phyloP scores from a whole-genome alignment of 495 filamentous ascomycete species.

The Cladorrhinum samala region DNA sequence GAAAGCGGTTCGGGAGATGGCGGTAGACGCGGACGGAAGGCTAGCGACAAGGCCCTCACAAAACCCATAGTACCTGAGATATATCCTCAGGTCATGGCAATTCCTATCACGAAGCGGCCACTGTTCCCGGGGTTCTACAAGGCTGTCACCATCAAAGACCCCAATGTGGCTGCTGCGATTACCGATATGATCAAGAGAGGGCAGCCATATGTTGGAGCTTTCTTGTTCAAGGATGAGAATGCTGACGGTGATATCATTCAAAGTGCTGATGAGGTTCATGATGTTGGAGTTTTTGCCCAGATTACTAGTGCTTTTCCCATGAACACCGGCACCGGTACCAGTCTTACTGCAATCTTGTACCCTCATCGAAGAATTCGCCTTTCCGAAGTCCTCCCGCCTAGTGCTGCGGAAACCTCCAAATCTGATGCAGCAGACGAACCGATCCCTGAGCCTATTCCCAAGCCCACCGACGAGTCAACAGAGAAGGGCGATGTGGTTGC shows the following conservation, averaged over 20 bases:
- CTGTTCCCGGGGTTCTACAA: conserved; percentile 99
- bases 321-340: conserved; percentile 47
- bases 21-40: conserved; percentile 55
- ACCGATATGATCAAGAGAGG: conserved; percentile 96
- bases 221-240: conserved; percentile 93
- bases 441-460: conserved; percentile 51
- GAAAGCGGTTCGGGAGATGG: conserved; percentile 39
- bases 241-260: conserved; percentile 88
- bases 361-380: conserved; percentile 93
- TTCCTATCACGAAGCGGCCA: conserved; percentile 93
- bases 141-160: conserved; percentile 89
- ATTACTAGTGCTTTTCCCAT: conserved; percentile 92
- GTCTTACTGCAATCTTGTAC: conserved; percentile 87
- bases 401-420: conserved; percentile 33
- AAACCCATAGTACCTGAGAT: conserved; percentile 89
- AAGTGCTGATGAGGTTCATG: conserved; percentile 80
- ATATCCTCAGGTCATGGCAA: conserved; percentile 97
- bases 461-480: conserved; percentile 36
- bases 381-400: conserved; percentile 67
- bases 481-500: conserved; percentile 89
- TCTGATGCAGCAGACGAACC: conserved; percentile 36
- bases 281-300: conserved; percentile 95
- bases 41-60: conserved; percentile 64
- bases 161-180: conserved; percentile 80
- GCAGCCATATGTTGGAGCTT: conserved; percentile 95